phyloP scores from a whole-genome alignment of 2,329 filamentous ascomycete genomes.

The Fusarium guadeloupense region DNA sequence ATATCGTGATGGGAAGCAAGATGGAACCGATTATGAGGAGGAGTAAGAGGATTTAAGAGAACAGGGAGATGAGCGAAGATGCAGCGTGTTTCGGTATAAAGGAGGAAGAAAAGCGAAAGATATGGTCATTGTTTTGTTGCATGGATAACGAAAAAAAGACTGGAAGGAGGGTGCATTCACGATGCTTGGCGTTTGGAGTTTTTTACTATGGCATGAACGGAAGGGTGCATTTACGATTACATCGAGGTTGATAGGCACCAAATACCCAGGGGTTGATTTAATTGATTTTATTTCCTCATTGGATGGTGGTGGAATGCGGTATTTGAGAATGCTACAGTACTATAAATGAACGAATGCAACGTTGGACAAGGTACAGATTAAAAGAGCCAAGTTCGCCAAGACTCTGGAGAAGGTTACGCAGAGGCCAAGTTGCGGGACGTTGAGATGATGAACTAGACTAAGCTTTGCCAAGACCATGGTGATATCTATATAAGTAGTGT shows the following conservation, averaged over 20 bases:
- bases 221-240: slow-evolving; percentile 16
- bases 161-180: slow-evolving; percentile 19
- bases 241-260: slow-evolving; percentile 36
- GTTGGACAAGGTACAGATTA: background rate
- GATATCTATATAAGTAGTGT: slow-evolving; percentile 3
- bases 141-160: slow-evolving; percentile 12
- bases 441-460: slow-evolving; percentile 38
- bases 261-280: slow-evolving; percentile 42
- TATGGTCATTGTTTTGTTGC: slow-evolving; percentile 33
- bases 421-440: slow-evolving; percentile 24
- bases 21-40: slow-evolving; percentile 41
- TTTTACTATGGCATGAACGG: slow-evolving; percentile 22
- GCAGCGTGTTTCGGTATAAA: background rate
- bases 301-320: background rate
- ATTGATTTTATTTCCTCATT: background rate
- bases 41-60: slow-evolving; percentile 11
- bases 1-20: slow-evolving; percentile 53
- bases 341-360: background rate
- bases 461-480: slow-evolving; percentile 46
- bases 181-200: slow-evolving; percentile 29
- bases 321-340: background rate
- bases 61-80: background rate
- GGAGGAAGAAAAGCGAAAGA: slow-evolving; percentile 18
- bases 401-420: slow-evolving; percentile 33
- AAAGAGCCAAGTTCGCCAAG: slow-evolving; percentile 26